phyloP scores from a whole-genome alignment of 164 flowering plant genomes.

The Liriodendron chinense region DNA sequence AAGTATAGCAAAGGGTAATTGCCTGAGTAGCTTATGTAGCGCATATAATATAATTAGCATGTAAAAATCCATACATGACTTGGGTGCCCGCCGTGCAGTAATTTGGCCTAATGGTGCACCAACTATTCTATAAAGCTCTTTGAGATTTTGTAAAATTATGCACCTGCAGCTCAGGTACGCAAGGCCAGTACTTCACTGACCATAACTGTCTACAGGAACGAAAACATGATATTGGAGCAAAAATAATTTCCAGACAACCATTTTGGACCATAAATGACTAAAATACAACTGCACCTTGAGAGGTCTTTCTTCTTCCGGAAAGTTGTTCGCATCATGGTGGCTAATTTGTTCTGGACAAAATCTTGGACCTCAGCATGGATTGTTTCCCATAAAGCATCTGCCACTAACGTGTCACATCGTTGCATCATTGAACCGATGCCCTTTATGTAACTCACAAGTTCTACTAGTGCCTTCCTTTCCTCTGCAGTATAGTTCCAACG shows the following conservation, averaged over 20 bases:
- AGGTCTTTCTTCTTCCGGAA: slow-evolving; percentile 95
- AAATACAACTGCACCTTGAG: slow-evolving; percentile 53
- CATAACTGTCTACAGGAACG: background rate
- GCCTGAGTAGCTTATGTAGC: too few species aligned
- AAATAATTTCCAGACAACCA: background rate
- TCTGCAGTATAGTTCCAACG: slow-evolving; percentile 84
- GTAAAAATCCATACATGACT: too few species aligned
- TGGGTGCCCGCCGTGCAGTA: background rate
- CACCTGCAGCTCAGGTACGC: background rate
- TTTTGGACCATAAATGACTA: background rate
- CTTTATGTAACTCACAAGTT: slow-evolving; percentile 88
- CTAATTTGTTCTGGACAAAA: slow-evolving; percentile 92
- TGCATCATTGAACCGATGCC: slow-evolving; percentile 92
- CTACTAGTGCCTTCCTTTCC: slow-evolving; percentile 85
- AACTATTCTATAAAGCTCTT: background rate
- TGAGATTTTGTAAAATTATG: background rate
- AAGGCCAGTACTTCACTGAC: background rate
- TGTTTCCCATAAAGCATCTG: slow-evolving; percentile 97
- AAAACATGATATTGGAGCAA: background rate
- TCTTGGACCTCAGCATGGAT: slow-evolving; percentile 98
- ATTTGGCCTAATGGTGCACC: background rate
- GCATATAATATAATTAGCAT: too few species aligned
- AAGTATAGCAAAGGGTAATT: too few species aligned
- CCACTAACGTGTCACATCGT: slow-evolving; percentile 76
- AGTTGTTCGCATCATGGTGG: slow-evolving; percentile 90